Conservation (phyloP, 1,139 yeast genomes). For the Candida albicans region DNA sequence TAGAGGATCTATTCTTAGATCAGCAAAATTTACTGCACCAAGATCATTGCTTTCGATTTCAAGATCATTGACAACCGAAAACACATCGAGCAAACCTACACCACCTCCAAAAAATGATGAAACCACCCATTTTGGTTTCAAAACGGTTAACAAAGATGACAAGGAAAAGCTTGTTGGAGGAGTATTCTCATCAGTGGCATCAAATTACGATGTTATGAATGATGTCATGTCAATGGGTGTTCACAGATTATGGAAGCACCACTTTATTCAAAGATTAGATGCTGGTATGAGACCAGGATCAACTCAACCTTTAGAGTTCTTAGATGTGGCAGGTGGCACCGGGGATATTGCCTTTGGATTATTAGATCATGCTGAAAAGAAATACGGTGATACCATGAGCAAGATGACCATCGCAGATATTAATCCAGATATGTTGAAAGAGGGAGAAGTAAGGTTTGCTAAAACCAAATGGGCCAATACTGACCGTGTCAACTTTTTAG, state of each 20-base stretch:
- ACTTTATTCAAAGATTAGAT: constrained; percentile 81
- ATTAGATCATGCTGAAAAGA: constrained; percentile 81
- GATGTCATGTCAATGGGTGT: constrained; percentile 97
- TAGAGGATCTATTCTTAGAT: constrained; percentile 6
- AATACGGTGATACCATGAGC: constrained; percentile 72
- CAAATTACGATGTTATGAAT: constrained; percentile 93
- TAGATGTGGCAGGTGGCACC: constrained; percentile 99
- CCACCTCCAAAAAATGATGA: constrained; percentile 9
- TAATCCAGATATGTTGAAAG: constrained; percentile 92
- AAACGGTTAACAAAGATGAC: constrained; percentile 75
- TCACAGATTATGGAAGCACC: constrained; percentile 93
- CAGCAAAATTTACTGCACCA: constrained; percentile 3
- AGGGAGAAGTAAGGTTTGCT: constrained; percentile 77
- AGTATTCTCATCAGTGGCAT: constrained; percentile 93
- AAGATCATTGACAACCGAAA: constrained; percentile 7
- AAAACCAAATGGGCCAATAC: constrained; percentile 53
- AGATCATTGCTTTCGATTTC: not conserved
- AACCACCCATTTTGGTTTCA: constrained; percentile 92
- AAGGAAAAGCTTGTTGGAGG: constrained; percentile 86
- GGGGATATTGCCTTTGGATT: constrained; percentile 98
- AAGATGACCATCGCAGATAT: constrained; percentile 93
- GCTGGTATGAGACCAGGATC: constrained; percentile 94
- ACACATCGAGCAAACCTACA: constrained; percentile 4
- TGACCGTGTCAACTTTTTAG: constrained; percentile 71
- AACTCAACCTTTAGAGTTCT: constrained; percentile 70